Percentiles rank a stretch among this genome's conserved stretches.
Conservation (phyloP, 2,329 filamentous ascomycete species). For the Cordyceps sp. region DNA sequence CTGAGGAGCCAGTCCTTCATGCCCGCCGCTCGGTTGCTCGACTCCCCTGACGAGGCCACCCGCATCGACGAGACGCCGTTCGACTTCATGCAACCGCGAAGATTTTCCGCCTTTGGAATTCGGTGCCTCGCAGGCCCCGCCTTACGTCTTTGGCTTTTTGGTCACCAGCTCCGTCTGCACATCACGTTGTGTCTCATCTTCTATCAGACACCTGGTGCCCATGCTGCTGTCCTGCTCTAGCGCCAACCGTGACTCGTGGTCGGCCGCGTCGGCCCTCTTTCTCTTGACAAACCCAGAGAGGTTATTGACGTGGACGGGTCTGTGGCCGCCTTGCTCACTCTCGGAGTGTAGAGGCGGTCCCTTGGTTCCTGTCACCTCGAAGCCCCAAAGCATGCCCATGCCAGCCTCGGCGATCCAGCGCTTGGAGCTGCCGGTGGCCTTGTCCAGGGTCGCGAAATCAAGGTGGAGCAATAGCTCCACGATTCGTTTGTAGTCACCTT, state of each 20-base stretch:
- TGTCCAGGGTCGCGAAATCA: conserved; percentile 51
- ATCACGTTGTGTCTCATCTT: conserved; percentile 3
- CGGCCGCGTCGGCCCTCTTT: conserved; percentile 19
- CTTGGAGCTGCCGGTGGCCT: conserved; percentile 45
- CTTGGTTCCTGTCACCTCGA: conserved; percentile 28
- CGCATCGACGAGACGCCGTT: neutral
- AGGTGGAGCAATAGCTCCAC: conserved; percentile 55
- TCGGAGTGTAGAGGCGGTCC: conserved; percentile 7
- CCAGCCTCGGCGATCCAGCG: conserved; percentile 57
- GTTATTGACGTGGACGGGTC: conserved; percentile 22
- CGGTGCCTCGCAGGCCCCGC: neutral
- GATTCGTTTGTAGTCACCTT: conserved; percentile 48
- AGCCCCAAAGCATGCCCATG: conserved; percentile 33
- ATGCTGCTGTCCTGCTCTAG: neutral
- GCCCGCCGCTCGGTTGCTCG: too few species aligned
- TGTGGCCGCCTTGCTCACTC: conserved; percentile 2
- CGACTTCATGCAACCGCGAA: too few species aligned
- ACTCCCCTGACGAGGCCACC: too few species aligned
- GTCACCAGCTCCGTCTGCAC: conserved; percentile 29
- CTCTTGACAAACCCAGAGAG: conserved; percentile 30
- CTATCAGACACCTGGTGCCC: neutral
- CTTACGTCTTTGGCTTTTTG: conserved; percentile 33
- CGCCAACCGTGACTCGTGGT: conserved; percentile 3
- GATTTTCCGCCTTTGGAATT: too few species aligned
- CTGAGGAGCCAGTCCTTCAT: too few species aligned